phyloP scores from a whole-genome alignment of 139 green algal species.

The Ettlia oleoabundans region DNA sequence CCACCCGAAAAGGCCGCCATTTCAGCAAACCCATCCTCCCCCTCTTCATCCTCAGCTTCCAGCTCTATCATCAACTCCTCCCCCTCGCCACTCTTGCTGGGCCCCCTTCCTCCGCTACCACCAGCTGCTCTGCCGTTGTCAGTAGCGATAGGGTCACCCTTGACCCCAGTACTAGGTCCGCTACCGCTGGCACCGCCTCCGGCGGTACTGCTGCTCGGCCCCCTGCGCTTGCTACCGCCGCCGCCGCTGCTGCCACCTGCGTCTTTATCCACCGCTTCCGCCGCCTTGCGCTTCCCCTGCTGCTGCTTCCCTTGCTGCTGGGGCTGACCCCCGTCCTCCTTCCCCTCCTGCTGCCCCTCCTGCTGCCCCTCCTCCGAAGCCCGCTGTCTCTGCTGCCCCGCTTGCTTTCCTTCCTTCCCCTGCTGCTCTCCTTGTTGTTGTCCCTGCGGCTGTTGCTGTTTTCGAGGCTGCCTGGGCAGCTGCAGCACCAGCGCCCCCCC shows the following conservation, averaged over 20 bases:
- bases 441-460: constrained; percentile 1
- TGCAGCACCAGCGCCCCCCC: constrained; percentile 6
- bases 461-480: not conserved
- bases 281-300: not conserved
- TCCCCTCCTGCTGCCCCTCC: not conserved
- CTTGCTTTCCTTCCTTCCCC: not conserved
- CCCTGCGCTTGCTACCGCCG: not conserved
- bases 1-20: too few species aligned
- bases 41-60: too few species aligned
- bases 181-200: too few species aligned
- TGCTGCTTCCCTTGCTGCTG: not conserved
- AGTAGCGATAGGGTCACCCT: too few species aligned
- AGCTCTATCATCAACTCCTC: too few species aligned
- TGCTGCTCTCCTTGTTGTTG: not conserved
- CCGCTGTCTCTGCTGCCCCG: not conserved
- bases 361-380: not conserved
- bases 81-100: too few species aligned
- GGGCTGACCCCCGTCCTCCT: not conserved
- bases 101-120: too few species aligned
- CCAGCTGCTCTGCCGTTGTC: too few species aligned
- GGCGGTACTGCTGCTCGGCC: not conserved
- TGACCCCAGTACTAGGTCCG: too few species aligned
- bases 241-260: not conserved
- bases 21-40: too few species aligned
- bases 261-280: not conserved